Evolutionary conservation across 2,329 filamentous ascomycete species (phyloP).

Genomic region (Truncatella angustata): DNA sequence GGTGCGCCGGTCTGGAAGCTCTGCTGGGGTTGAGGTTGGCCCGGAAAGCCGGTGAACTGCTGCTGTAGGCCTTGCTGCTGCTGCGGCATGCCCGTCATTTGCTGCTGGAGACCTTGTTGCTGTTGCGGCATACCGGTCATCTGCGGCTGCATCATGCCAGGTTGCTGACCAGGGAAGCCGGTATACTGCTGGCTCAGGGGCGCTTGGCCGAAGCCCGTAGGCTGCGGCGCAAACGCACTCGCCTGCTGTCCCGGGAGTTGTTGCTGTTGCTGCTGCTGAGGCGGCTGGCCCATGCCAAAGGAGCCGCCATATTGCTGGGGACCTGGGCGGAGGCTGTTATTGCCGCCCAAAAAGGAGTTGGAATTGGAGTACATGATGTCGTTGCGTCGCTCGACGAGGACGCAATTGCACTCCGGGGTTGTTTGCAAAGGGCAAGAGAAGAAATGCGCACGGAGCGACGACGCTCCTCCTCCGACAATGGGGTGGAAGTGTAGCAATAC

Average conservation of each 20-base stretch:
- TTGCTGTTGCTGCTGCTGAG: constrained; percentile 41
- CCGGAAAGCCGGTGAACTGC: constrained; percentile 44
- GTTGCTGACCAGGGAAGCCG: constrained; percentile 55
- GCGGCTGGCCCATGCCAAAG: constrained; percentile 37
- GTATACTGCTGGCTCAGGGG: constrained; percentile 59
- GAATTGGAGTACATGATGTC: constrained; percentile 81
- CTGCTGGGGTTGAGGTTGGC: constrained; percentile 52
- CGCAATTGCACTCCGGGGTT: constrained; percentile 11
- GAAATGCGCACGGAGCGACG: constrained; percentile 18
- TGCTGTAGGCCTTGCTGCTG: constrained; percentile 43
- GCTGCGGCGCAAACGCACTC: constrained; percentile 55
- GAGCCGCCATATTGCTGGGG: constrained; percentile 57
- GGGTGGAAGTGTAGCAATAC: background rate
- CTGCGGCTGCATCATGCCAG: constrained; percentile 44
- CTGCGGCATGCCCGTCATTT: constrained; percentile 53
- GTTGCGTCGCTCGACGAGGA: constrained; percentile 1
- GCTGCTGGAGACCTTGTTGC: constrained; percentile 33
- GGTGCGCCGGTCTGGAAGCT: constrained; percentile 60
- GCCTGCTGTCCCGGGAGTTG: constrained; percentile 49
- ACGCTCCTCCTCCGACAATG: constrained; percentile 20
- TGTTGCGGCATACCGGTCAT: constrained; percentile 51
- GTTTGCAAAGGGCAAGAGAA: constrained; percentile 7
- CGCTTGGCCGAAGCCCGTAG: constrained; percentile 58
- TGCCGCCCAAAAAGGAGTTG: constrained; percentile 80
- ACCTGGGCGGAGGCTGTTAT: constrained; percentile 70